Evolutionary conservation across 495 filamentous ascomycete genomes (phyloP), one percentile per base, ranked within the genome.

Genomic region (Aspergillus conjunctus): DNA sequence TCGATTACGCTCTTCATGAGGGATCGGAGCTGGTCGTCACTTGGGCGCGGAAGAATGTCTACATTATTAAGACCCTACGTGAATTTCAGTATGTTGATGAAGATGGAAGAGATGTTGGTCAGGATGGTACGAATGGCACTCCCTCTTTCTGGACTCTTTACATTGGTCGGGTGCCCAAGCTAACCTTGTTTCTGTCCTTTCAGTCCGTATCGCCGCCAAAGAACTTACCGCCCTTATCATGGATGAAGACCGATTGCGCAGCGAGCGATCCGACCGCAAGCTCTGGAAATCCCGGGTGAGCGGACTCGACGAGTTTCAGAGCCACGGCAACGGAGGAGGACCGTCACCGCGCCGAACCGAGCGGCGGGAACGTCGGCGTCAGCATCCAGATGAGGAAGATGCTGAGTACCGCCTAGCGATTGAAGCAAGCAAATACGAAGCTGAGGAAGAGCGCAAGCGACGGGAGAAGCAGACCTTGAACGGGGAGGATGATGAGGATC

Each of bases 1-100:
- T 97, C 59, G 95, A 99, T 76, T 99, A 99, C 76, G 96, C 92
- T 78, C 81, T 99, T 34, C 95, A 99, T 72, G 95, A 99, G 71
- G 95, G 95, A 7, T 96, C 91, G 0, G 95, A 98, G 76, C 77
- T 97, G 63, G 92, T 97, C 32, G 95, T 99, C 30, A 97, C 93
- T 3, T 98, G 95, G 95, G 93, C 93, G 45, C 88, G 92, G 62
- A 94, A 97, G 79, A 98, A 97, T 70, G 88, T 96, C 67, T 99
- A 94, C 76, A 91, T 98, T 73, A 95, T 99, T 83, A 98, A 97
- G 78, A 99, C 95, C 14, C 72, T 99, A 71, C 87, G 95, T 66
- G 95, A 99, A 74, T 99, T 99, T 65, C 87, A 91, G 69, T 92
- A 97, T 71, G 84, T 97, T 21, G 95, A 99, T 63, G 95, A 98